phyloP scores from a whole-genome alignment of 169 alveolate genomes.

The Toxoplasma gondii region DNA sequence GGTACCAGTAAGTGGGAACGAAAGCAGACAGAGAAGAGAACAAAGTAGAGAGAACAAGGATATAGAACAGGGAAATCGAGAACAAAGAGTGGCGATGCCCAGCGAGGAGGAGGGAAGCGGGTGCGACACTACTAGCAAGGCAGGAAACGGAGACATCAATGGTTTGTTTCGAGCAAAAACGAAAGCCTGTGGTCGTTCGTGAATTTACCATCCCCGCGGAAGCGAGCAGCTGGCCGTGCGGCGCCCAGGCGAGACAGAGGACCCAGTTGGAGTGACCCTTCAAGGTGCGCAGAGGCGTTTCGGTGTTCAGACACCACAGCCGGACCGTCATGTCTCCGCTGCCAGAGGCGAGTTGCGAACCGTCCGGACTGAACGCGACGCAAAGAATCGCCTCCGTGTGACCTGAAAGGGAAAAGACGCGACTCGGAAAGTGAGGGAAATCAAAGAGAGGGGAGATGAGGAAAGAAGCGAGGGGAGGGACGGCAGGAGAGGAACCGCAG shows the following conservation, averaged over 20 bases:
- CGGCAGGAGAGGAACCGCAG: neutral
- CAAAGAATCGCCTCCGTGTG: slow-evolving; percentile 91
- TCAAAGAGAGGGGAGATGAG: neutral
- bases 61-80: no score
- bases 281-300: slow-evolving; percentile 86
- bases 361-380: slow-evolving; percentile 91
- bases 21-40: no score
- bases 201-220: slow-evolving; percentile 71
- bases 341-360: slow-evolving; percentile 75
- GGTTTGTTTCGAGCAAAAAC: no score
- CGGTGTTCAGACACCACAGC: slow-evolving; percentile 94
- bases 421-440: neutral
- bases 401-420: slow-evolving; percentile 67
- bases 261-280: slow-evolving; percentile 93
- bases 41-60: neutral
- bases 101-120: no score
- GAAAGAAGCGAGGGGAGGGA: neutral
- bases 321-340: slow-evolving; percentile 79
- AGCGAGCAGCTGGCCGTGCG: slow-evolving; percentile 88
- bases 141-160: no score
- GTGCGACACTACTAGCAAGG: no score
- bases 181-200: no score
- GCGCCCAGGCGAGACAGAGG: slow-evolving; percentile 88
- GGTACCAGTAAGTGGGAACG: no score
- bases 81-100: no score